These are phyloP conservation scores for Geotrichum phurueaensis DNA, from an alignment of 1,139 yeast genomes.

Conservation along the genomic window DNA sequence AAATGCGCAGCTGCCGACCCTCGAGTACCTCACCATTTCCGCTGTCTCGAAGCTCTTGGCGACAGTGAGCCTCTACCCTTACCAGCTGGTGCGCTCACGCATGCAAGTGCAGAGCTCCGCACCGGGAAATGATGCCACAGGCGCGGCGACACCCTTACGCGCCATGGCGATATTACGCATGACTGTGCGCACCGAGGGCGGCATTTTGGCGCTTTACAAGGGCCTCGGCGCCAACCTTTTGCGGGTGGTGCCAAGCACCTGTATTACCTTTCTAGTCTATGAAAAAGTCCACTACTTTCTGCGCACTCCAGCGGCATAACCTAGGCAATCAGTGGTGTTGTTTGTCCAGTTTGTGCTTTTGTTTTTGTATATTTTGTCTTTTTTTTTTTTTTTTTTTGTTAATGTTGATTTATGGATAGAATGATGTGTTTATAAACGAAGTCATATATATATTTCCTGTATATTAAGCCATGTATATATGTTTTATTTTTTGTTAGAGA, in stretches of 20 bases:
- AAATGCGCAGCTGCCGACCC: conserved; percentile 39
- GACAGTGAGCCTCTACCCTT: conserved; percentile 68
- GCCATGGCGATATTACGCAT: conserved; percentile 17
- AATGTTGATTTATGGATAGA: no score
- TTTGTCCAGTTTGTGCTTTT: background rate
- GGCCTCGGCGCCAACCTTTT: conserved; percentile 77
- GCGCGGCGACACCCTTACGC: background rate
- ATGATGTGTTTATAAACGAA: no score
- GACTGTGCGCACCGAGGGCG: conserved; percentile 39
- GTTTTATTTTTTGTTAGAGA: no score
- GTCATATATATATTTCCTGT: no score
- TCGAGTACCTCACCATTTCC: conserved; percentile 58
- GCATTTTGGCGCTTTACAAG: conserved; percentile 62
- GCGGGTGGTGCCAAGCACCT: conserved; percentile 83
- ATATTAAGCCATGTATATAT: no score
- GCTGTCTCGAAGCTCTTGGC: conserved; percentile 66
- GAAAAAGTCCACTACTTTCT: conserved; percentile 47
- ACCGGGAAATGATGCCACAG: background rate
- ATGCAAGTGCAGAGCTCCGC: conserved; percentile 46
- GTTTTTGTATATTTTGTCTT: no score
- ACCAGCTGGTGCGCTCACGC: conserved; percentile 75
- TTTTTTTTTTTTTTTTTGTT: background rate
- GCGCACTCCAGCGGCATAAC: background rate
- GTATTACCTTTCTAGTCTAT: conserved; percentile 76
- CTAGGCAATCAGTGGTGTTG: background rate